Percentiles rank a stretch among this genome's conserved stretches.
These are phyloP conservation scores for Pulicaria dysenterica DNA, from an alignment of 129 eudicot genomes.

Conservation along the genomic window DNA sequence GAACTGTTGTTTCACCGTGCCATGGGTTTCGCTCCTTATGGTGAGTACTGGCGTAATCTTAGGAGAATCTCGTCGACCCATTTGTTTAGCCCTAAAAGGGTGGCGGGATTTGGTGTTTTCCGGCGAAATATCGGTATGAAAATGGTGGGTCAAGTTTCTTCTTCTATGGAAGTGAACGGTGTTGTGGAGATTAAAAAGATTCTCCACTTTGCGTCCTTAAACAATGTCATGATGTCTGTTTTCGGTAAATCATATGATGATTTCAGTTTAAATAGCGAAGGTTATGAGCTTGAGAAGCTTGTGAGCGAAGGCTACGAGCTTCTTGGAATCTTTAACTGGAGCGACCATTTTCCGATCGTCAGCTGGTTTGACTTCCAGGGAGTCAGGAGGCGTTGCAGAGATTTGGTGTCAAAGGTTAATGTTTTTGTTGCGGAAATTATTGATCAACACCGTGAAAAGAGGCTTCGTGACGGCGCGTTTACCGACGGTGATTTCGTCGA, in stretches of 20 bases:
- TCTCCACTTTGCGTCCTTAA: constrained; percentile 73
- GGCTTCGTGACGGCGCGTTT: constrained; percentile 30
- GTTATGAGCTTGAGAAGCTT: constrained; percentile 47
- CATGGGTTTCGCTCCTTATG: constrained; percentile 93
- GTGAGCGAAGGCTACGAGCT: constrained; percentile 90
- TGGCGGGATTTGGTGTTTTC: constrained; percentile 47
- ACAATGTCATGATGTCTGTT: constrained; percentile 94
- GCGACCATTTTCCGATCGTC: constrained; percentile 74
- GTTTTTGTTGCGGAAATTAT: constrained; percentile 70
- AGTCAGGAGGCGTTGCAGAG: constrained; percentile 67
- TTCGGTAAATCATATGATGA: constrained; percentile 61
- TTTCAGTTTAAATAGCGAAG: constrained; percentile 30
- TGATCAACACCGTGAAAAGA: constrained; percentile 54
- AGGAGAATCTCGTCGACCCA: constrained; percentile 79
- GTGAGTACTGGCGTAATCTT: constrained; percentile 84
- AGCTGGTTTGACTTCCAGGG: constrained; percentile 92
- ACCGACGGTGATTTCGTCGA: constrained; percentile 78
- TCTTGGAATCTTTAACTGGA: constrained; percentile 82
- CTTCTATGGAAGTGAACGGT: constrained; percentile 48
- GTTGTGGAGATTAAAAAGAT: constrained; percentile 64
- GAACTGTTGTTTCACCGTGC: constrained; percentile 85
- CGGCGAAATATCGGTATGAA: constrained; percentile 55
- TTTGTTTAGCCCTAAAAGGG: constrained; percentile 73
- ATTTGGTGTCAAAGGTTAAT: constrained; percentile 60
- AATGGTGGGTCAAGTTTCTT: constrained; percentile 52